phyloP scores from a whole-genome alignment of 192 early-diverging fungal genomes.

The Gigaspora rosea region DNA sequence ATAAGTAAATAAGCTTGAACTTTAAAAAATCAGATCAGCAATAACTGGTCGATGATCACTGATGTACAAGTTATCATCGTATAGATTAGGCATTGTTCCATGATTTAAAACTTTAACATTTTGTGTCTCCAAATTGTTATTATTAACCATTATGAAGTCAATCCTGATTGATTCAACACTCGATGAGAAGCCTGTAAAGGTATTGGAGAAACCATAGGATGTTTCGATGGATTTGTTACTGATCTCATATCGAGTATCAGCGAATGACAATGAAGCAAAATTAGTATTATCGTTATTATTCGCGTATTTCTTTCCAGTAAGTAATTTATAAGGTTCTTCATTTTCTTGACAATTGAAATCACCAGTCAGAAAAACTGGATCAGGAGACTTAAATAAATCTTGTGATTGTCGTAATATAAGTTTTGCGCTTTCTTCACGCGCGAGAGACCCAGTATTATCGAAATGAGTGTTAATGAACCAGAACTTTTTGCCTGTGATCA shows the following conservation, averaged over 20 bases:
- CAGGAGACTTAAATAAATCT: neutral
- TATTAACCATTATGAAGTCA: constrained; percentile 39
- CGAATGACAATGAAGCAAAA: constrained; percentile 10
- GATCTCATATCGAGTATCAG: constrained; percentile 40
- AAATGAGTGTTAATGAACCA: constrained; percentile 40
- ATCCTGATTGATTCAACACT: constrained; percentile 24
- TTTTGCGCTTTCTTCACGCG: constrained; percentile 36
- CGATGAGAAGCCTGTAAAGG: constrained; percentile 41
- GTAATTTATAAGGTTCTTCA: constrained; percentile 30
- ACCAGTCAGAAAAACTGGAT: constrained; percentile 31
- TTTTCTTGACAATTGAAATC: constrained; percentile 40
- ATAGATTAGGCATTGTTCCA: constrained; percentile 37
- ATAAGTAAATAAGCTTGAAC: no score
- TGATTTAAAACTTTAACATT: constrained; percentile 21
- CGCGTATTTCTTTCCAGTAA: constrained; percentile 29
- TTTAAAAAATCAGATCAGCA: constrained; percentile 27
- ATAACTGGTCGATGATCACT: constrained; percentile 48
- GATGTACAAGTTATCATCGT: constrained; percentile 40
- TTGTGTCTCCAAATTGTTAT: neutral
- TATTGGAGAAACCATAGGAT: constrained; percentile 37
- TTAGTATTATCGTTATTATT: neutral
- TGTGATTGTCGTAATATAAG: constrained; percentile 31
- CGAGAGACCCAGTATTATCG: constrained; percentile 28
- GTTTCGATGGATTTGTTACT: neutral
- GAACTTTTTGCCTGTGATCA: constrained; percentile 9